Evolutionary conservation across 441 rosid genomes (phyloP).

Genomic region (Populus hybrid): DNA sequence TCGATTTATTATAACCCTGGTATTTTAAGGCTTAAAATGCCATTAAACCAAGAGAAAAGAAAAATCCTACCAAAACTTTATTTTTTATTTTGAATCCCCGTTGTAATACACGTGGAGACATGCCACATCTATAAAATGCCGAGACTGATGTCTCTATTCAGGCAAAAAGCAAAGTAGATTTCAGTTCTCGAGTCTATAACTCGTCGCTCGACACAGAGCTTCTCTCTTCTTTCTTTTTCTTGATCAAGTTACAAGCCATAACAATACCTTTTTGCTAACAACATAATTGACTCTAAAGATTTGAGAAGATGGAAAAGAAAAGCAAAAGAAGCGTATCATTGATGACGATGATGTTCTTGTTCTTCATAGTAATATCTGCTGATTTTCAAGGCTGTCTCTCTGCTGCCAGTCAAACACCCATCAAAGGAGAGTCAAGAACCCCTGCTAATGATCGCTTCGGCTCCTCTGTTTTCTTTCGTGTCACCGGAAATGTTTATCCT

Average conservation of each 20-base stretch:
- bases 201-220: neutral
- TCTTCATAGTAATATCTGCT: slow-evolving; percentile 14
- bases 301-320: slow-evolving; percentile 10
- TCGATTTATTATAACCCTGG: too few relatives aligned
- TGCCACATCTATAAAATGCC: neutral
- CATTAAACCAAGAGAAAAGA: too few relatives aligned
- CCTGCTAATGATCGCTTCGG: slow-evolving; percentile 20
- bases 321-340: neutral
- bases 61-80: neutral
- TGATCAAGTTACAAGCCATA: neutral
- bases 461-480: slow-evolving; percentile 58
- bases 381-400: slow-evolving; percentile 26
- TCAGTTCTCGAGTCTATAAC: neutral
- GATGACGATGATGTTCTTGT: neutral
- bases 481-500: slow-evolving; percentile 84
- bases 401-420: slow-evolving; percentile 26
- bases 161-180: neutral
- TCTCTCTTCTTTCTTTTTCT: neutral
- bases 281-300: neutral
- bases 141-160: neutral
- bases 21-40: too few relatives aligned
- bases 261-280: neutral
- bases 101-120: neutral
- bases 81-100: neutral
- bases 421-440: neutral